Evolutionary conservation across 2,329 filamentous ascomycete genomes (phyloP).

Genomic region (Apiospora saccharicola): DNA sequence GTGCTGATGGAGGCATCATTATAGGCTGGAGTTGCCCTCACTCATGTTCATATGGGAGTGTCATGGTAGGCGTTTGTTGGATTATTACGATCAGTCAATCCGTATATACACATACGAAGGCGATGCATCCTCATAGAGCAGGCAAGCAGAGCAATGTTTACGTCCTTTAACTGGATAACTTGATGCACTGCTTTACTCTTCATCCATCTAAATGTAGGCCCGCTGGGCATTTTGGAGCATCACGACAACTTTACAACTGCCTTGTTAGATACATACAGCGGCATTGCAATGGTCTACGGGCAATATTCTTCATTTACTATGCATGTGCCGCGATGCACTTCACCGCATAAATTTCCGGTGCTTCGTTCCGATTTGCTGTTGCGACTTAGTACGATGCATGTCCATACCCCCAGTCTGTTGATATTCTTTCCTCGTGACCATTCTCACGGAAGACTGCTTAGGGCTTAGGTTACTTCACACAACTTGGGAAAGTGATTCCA

Average conservation of each 20-base stretch:
- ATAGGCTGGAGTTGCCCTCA: constrained; percentile 21
- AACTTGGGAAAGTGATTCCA: not conserved
- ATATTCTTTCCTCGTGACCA: not conserved
- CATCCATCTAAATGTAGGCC: not conserved
- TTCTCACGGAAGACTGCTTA: not conserved
- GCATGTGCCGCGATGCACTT: not conserved
- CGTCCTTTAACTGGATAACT: constrained; percentile 6
- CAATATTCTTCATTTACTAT: not conserved
- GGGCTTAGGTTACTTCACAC: not conserved
- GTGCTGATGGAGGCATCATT: constrained; percentile 13
- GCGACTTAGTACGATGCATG: not conserved
- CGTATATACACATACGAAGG: constrained; percentile 12
- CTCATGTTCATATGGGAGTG: constrained; percentile 8
- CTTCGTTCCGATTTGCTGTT: not conserved
- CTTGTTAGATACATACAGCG: not conserved
- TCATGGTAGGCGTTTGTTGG: constrained; percentile 19
- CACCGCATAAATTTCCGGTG: not conserved
- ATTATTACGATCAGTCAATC: not conserved
- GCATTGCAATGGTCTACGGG: not conserved
- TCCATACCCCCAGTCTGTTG: not conserved
- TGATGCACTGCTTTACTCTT: not conserved
- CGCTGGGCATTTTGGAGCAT: not conserved
- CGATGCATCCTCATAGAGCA: constrained; percentile 16
- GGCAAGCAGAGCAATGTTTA: constrained; percentile 14
- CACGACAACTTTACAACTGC: not conserved